Evolutionary conservation across 192 early-diverging fungal species (phyloP), one percentile per base, ranked within the genome.

Genomic region (Funneliformis geosporum): DNA sequence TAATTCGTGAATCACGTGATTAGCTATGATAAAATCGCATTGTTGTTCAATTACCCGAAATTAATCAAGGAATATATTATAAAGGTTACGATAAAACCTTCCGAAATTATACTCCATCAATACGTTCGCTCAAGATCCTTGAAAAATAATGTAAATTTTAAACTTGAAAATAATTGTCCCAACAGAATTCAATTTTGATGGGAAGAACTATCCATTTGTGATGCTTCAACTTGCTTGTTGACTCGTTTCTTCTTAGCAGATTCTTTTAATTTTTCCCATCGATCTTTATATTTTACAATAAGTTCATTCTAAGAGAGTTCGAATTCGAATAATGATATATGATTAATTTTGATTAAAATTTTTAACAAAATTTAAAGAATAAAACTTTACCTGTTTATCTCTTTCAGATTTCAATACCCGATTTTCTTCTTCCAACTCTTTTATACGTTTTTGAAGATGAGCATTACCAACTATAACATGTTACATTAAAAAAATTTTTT

Each of bases 201-300:
- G 27, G 62, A 64, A 12, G n/a, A 27, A 27, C 27, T 28, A 10
- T 23, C n/a, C 4, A 18, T 64, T 64, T 27, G 62, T 33, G 62
- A 8, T 27, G 62, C 8, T 27, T 64, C 62, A 27, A 8, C 62
- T 18, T 64, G 62, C 7, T 64, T 64, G 27, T 64, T 64, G 3
- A 7, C 33, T 2, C 66, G 33, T 21, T 39, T 69, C 38, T 69
- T 88, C 72, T 90, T 91, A 55, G 91, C 92, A 44, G 90, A 85
- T 80, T 94, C 94, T 74, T 93, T 95, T 39, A 95, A 81, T 66
- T 91, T 93, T 61, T 93, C 91, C 93, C 93, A 95, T 47, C 92
- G 85, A 39, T 93, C 91, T 78, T 88, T 91, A 75, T 94, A 95
- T 81, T 92, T 92, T 60, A 73, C 80, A 83, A 93, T 86, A 47